A percentile compares a stretch with the other conserved stretches of the same genome.
phyloP scores from a whole-genome alignment of 2,329 filamentous ascomycete genomes.

The Pseudogymnoascus sp. region DNA sequence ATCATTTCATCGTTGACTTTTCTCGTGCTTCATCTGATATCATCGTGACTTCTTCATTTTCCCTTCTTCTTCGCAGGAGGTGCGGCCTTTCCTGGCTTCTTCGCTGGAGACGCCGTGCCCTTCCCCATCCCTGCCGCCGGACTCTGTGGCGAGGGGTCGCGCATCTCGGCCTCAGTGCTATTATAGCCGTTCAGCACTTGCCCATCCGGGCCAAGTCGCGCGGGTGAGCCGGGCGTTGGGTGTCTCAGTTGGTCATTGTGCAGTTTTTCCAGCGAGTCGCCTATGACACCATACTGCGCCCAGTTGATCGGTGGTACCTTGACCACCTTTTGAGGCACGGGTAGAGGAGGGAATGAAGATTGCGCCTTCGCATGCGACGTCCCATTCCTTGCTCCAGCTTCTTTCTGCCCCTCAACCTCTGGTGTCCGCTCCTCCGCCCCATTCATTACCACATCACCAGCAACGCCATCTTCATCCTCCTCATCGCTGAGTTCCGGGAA shows the following conservation, averaged over 20 bases:
- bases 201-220: slow-evolving; percentile 23
- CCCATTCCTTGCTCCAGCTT: not conserved
- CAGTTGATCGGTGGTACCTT: slow-evolving; percentile 88
- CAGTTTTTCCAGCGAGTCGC: slow-evolving; percentile 73
- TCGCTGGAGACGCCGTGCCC: not conserved
- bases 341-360: slow-evolving; percentile 37
- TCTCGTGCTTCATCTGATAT: no score
- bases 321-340: slow-evolving; percentile 72
- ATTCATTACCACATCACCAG: slow-evolving; percentile 15
- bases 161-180: not conserved
- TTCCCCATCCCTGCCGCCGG: not conserved
- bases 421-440: not conserved
- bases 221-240: slow-evolving; percentile 52
- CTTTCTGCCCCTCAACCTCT: not conserved
- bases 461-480: slow-evolving; percentile 29
- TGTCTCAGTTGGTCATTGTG: slow-evolving; percentile 69
- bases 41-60: not conserved
- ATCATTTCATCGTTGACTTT: not conserved
- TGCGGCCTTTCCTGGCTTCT: not conserved
- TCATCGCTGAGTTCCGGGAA: slow-evolving; percentile 21
- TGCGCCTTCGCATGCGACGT: not conserved
- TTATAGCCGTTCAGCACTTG: not conserved
- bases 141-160: not conserved
- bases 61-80: not conserved
- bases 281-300: slow-evolving; percentile 88